Evolutionary conservation across 2,329 filamentous ascomycete species (phyloP).

Genomic region (Beauveria australis): DNA sequence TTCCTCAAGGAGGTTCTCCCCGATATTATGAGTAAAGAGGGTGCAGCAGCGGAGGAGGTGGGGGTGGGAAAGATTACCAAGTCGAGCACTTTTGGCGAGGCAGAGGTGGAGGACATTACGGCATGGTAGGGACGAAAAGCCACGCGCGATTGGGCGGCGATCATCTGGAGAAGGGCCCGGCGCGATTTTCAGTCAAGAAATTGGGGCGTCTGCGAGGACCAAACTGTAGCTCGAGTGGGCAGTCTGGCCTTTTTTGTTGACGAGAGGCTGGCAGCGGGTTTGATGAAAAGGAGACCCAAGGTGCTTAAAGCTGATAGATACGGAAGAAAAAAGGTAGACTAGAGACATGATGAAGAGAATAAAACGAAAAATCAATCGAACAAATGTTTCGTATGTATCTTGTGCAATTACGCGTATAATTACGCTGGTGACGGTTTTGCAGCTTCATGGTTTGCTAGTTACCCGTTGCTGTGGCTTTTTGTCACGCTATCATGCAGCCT

Average conservation of each 20-base stretch:
- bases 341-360: not conserved
- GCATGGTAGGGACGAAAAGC: conserved; percentile 55
- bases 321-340: not conserved
- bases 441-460: too few species aligned
- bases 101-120: conserved; percentile 92
- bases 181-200: not conserved
- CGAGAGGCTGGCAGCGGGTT: too few species aligned
- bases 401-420: too few species aligned
- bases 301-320: not conserved
- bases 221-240: not conserved
- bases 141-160: not conserved
- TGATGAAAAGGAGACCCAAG: too few species aligned
- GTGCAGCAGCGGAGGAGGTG: conserved; percentile 38
- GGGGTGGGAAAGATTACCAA: conserved; percentile 62
- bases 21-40: conserved; percentile 71
- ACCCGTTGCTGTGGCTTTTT: too few species aligned
- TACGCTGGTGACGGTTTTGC: too few species aligned
- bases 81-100: conserved; percentile 88
- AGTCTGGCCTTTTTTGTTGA: not conserved
- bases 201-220: not conserved
- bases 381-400: too few species aligned
- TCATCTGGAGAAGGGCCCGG: not conserved
- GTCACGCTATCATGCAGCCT: too few species aligned
- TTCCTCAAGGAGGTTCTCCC: conserved; percentile 79
- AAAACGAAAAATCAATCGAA: not conserved